These are phyloP conservation scores for Coemansia sp. DNA, from an alignment of 192 early-diverging fungal species.

Conservation along the genomic window DNA sequence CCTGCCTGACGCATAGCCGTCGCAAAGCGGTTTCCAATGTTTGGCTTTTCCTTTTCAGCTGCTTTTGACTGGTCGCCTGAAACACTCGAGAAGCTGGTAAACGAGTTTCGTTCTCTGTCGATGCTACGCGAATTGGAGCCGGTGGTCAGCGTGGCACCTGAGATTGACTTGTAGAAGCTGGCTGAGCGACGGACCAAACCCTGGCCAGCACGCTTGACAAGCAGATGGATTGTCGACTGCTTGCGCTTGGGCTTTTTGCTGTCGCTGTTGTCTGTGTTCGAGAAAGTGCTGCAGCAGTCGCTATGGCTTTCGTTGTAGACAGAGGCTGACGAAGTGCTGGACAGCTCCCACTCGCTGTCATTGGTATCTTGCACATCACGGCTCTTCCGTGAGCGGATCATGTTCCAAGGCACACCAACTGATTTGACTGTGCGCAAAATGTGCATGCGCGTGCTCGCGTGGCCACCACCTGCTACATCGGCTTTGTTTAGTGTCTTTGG, in stretches of 20 bases:
- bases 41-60: constrained; percentile 8
- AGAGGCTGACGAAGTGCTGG: constrained; percentile 20
- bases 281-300: constrained; percentile 16
- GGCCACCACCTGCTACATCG: not conserved
- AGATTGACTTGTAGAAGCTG: constrained; percentile 44
- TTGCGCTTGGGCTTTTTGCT: constrained; percentile 26
- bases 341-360: constrained; percentile 15
- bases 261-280: not conserved
- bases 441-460: constrained; percentile 7
- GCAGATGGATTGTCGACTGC: constrained; percentile 31
- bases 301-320: constrained; percentile 17
- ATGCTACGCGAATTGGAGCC: not conserved
- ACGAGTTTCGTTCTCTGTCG: not conserved
- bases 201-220: constrained; percentile 47
- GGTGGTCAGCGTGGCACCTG: constrained; percentile 10
- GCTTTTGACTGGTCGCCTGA: not conserved
- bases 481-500: not conserved
- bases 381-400: constrained; percentile 31
- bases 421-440: constrained; percentile 31
- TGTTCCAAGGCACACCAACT: constrained; percentile 26
- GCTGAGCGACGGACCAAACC: constrained; percentile 44
- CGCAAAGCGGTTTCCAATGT: constrained; percentile 24
- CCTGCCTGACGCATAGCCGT: constrained; percentile 35
- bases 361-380: constrained; percentile 6
- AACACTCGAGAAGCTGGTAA: constrained; percentile 6